Percentiles rank a stretch among this genome's conserved stretches.
phyloP scores from a whole-genome alignment of 768 basidiomycete genomes.

The Tricholoma matsutake region DNA sequence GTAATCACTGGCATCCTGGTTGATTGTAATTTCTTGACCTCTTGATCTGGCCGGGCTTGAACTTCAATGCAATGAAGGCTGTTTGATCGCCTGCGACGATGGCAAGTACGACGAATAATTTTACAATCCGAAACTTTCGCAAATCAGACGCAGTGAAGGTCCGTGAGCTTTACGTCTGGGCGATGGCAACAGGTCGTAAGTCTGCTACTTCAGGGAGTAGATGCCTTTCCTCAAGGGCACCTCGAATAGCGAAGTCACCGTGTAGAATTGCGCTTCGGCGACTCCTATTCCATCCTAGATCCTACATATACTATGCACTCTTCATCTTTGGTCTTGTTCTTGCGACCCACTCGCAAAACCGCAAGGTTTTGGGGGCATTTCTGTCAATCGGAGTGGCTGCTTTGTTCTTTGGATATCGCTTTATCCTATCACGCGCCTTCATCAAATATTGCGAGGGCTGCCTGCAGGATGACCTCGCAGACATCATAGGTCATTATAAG shows the following conservation, averaged over 20 bases:
- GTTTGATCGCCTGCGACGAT: background rate
- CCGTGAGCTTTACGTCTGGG: constrained; percentile 3
- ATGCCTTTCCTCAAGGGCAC: background rate
- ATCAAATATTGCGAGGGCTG: constrained; percentile 1
- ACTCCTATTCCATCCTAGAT: constrained; percentile 6
- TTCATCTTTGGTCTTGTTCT: constrained; percentile 2
- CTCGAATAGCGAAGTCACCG: constrained; percentile 19
- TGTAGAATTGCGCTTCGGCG: constrained; percentile 8
- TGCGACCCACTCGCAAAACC: background rate
- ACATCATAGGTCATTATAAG: constrained; percentile 18
- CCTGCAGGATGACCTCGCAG: constrained; percentile 17
- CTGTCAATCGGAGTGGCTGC: constrained; percentile 1
- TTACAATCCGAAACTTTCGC: constrained; percentile 11
- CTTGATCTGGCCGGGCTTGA: background rate
- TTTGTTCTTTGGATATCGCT: constrained; percentile 13
- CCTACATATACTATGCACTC: constrained; percentile 11
- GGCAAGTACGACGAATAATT: background rate
- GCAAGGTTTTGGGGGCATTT: background rate
- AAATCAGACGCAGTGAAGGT: constrained; percentile 6
- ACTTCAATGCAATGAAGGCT: no score
- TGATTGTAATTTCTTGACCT: no score
- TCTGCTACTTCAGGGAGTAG: background rate
- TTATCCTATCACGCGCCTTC: constrained; percentile 7
- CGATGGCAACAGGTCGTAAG: constrained; percentile 4
- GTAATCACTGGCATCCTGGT: no score